These are phyloP conservation scores for Peronospora tabacina DNA, from an alignment of 352 stramenopile species.

Conservation along the genomic window DNA sequence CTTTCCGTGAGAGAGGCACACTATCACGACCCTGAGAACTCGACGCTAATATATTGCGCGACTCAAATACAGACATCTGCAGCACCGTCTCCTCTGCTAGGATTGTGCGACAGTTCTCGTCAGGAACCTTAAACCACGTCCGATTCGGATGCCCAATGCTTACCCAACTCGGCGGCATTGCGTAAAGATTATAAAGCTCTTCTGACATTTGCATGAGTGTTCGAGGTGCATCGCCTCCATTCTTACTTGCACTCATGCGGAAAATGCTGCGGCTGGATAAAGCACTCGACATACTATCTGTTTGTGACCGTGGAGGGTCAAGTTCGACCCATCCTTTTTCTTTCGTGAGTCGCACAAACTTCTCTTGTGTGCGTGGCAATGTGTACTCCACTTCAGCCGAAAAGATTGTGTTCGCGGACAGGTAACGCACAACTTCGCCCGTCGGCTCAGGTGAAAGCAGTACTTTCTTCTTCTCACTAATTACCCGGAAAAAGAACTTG, in stretches of 20 bases:
- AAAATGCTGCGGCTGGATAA: conserved; percentile 22
- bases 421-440: conserved; percentile 55
- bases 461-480: conserved; percentile 62
- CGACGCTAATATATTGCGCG: conserved; percentile 57
- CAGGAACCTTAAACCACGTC: conserved; percentile 78
- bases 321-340: conserved; percentile 74
- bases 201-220: conserved; percentile 65
- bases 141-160: conserved; percentile 71
- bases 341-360: conserved; percentile 64
- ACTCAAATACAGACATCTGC: conserved; percentile 67
- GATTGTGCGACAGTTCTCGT: conserved; percentile 54
- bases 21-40: conserved; percentile 65
- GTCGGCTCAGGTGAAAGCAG: conserved; percentile 60
- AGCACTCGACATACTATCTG: conserved; percentile 18
- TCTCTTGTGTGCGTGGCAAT: conserved; percentile 58
- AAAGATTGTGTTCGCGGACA: conserved; percentile 67
- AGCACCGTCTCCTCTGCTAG: conserved; percentile 63
- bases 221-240: conserved; percentile 12
- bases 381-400: conserved; percentile 78
- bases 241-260: conserved; percentile 13
- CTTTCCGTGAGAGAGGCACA: conserved; percentile 55
- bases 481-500: conserved; percentile 77
- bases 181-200: conserved; percentile 71
- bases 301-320: conserved; percentile 27
- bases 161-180: conserved; percentile 69